A percentile compares a stretch with the other conserved stretches of the same genome.
These are phyloP conservation scores for Xylaria digitata DNA, from an alignment of 2,329 filamentous ascomycete genomes.

Conservation along the genomic window DNA sequence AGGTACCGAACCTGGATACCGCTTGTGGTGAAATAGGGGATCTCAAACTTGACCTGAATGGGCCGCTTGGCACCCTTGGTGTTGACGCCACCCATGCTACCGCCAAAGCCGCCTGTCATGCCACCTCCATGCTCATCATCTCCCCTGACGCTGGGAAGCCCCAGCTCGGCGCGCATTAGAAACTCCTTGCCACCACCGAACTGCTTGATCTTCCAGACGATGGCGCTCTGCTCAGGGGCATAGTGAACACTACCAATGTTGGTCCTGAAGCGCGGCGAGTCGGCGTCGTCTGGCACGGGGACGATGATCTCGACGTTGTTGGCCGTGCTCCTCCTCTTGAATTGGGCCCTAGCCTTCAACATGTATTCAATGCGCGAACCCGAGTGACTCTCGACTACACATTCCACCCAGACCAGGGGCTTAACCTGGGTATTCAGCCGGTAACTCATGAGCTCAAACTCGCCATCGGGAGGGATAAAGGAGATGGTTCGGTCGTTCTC, in stretches of 20 bases:
- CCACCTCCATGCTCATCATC: conserved; percentile 96
- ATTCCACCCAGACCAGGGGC: conserved; percentile 98
- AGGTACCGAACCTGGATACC: conserved; percentile 98
- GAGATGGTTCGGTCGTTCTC: conserved; percentile 99
- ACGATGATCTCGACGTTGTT: conserved; percentile 99
- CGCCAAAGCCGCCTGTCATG: conserved; percentile 97
- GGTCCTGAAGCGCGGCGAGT: conserved; percentile 94
- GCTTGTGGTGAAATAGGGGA: conserved; percentile 99
- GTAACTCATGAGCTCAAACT: conserved; percentile 99
- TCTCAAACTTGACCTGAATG: conserved; percentile 99
- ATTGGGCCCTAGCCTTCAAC: conserved; percentile 97
- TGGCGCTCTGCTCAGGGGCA: conserved; percentile 94
- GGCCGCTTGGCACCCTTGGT: conserved; percentile 90
- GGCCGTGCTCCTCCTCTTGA: conserved; percentile 96
- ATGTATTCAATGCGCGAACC: conserved; percentile 98
- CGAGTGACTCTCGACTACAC: conserved; percentile 94
- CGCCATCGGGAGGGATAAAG: conserved; percentile 97
- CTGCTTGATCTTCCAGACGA: conserved; percentile 99
- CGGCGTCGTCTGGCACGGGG: conserved; percentile 95
- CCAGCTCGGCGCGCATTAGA: conserved; percentile 96
- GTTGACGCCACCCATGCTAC: conserved; percentile 93
- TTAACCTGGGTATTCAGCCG: conserved; percentile 98
- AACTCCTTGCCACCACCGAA: conserved; percentile 99
- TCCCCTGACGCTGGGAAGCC: conserved; percentile 90
- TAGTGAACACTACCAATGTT: conserved; percentile 99